Base-by-base conservation (phyloP, 176 grass and related monocot species). In the Typha latifolia region DNA sequence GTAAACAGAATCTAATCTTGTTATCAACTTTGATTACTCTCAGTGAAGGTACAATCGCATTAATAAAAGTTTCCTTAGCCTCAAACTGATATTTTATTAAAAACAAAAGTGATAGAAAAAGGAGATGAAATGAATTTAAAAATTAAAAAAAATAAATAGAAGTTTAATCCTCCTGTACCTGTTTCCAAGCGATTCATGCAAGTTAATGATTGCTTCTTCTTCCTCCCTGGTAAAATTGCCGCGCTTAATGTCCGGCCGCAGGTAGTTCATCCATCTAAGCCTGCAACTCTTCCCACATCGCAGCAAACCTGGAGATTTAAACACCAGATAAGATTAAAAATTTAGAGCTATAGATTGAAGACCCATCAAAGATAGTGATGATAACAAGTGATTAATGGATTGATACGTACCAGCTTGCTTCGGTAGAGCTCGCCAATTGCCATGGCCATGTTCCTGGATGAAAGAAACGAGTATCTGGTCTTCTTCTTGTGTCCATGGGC, bases 221-320 rank as follows among this genome's bases (percentile, higher is more conserved):
- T 89, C 82, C 43, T 81, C 71, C 74, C 70, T 43, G 67, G 74
- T 72, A 70, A 89, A 89, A 78, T 82, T 76, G 20, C 86, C 86
- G 19, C 86, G 78, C 78, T 84, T 89, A 67, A 89, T 81, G 75
- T 84, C 82, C 8, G 86, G 86, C 16, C 82, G 75, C 62, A 87
- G 80, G 80, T 87, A 87, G 76, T 87, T 87, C 77, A 83, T 79
- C 84, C 84, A 87, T 24, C 84, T 76, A 1, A 87, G 76, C 32
- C 84, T 72, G 76, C 84, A 87, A 61, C 80, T 83, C 59, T 87
- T 87, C 3, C 84, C 80, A 72, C 84, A 87, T 63, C 78, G 67
- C 63, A 82, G 76, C 3, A 87, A 50, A 55, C 78, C 78, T 81
- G 71, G n/a, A 59, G n/a, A 59, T 59, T 21, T 9, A 21, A 59